phyloP scores from a whole-genome alignment of 106 monocot genomes.

The Posidonia australis region DNA sequence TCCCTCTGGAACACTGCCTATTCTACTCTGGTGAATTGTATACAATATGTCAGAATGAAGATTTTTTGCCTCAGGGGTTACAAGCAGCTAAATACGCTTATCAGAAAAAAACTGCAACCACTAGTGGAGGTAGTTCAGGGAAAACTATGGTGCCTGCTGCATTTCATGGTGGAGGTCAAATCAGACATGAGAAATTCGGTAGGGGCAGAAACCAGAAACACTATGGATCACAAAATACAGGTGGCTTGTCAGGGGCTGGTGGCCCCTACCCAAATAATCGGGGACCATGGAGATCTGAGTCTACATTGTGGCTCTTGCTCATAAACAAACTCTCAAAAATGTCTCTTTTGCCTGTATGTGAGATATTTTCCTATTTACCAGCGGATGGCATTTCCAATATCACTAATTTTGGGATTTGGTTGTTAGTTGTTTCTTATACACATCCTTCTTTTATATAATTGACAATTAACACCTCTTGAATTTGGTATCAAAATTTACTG shows the following conservation, averaged over 20 bases:
- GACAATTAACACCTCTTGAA: background rate
- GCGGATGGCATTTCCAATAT: no score
- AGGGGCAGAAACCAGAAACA: slow-evolving; percentile 54
- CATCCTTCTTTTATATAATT: background rate
- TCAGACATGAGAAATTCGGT: slow-evolving; percentile 29
- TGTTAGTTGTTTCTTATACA: no score
- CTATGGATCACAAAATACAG: slow-evolving; percentile 23
- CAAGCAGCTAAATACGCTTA: slow-evolving; percentile 62
- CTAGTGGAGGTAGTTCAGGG: slow-evolving; percentile 21
- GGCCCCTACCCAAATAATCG: slow-evolving; percentile 30
- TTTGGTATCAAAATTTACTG: background rate
- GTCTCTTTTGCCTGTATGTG: slow-evolving; percentile 74
- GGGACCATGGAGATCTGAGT: slow-evolving; percentile 59
- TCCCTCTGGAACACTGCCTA: slow-evolving; percentile 92
- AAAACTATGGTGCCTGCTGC: slow-evolving; percentile 13
- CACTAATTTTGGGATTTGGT: no score
- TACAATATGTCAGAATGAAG: slow-evolving; percentile 70
- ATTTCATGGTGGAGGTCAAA: slow-evolving; percentile 30
- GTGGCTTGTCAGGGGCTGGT: slow-evolving; percentile 22
- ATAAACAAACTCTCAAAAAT: slow-evolving; percentile 68
- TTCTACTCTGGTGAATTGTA: slow-evolving; percentile 88
- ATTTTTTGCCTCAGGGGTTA: slow-evolving; percentile 59
- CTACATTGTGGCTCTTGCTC: slow-evolving; percentile 65
- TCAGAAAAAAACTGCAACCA: slow-evolving; percentile 53
- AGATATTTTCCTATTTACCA: background rate